Conservation (phyloP, 2,329 filamentous ascomycete genomes). For the Aplosporella prunicola region DNA sequence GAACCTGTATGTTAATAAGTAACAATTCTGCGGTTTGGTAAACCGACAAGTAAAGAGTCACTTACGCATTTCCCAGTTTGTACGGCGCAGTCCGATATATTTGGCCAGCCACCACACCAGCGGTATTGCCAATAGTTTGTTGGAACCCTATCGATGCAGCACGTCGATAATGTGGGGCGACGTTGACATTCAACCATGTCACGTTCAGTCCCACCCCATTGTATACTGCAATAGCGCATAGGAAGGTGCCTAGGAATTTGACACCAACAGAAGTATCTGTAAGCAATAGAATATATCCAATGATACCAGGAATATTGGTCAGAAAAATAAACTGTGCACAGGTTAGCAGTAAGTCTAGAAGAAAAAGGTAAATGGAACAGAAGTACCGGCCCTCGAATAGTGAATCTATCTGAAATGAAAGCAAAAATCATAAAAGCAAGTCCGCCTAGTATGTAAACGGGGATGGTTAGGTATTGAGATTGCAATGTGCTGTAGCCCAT, state of each 20-base stretch:
- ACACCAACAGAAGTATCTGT: constrained; percentile 10
- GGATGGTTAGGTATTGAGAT: constrained; percentile 47
- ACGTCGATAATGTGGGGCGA: constrained; percentile 40
- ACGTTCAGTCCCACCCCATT: constrained; percentile 33
- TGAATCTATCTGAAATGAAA: constrained; percentile 36
- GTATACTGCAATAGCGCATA: constrained; percentile 19
- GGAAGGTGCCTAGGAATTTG: constrained; percentile 19
- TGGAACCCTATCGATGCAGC: constrained; percentile 39
- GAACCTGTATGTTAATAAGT: constrained; percentile 16
- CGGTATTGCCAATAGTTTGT: constrained; percentile 40
- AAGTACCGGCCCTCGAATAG: constrained; percentile 15
- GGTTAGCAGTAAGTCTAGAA: background rate
- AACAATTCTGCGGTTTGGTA: too few relatives aligned
- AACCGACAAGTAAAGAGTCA: too few relatives aligned
- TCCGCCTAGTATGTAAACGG: constrained; percentile 46
- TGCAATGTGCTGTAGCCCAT: constrained; percentile 44
- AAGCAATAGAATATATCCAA: constrained; percentile 17
- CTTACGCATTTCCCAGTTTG: constrained; percentile 10
- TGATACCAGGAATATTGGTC: constrained; percentile 14
- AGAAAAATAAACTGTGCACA: constrained; percentile 10
- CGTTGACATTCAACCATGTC: constrained; percentile 42
- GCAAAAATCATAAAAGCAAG: constrained; percentile 37
- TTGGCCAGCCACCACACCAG: constrained; percentile 40
- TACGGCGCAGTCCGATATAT: constrained; percentile 28
- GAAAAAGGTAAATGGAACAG: background rate